phyloP scores from a whole-genome alignment of 108 stramenopile genomes.

The Seminavis robusta region DNA sequence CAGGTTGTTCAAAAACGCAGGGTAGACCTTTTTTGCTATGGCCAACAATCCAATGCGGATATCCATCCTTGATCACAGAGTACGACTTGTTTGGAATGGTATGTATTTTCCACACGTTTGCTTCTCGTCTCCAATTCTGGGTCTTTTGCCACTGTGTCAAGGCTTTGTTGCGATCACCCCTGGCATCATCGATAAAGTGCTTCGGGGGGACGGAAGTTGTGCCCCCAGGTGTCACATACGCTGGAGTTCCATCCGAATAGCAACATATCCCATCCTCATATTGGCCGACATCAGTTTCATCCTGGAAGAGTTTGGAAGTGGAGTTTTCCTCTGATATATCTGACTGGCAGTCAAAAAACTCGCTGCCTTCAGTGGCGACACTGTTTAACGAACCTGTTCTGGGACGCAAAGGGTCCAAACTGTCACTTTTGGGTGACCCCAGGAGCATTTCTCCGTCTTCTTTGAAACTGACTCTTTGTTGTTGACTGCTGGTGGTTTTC shows the following conservation, averaged over 20 bases:
- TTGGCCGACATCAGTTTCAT: conserved; percentile 9
- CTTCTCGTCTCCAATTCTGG: conserved; percentile 39
- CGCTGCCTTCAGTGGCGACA: too few species aligned
- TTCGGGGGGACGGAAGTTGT: conserved; percentile 23
- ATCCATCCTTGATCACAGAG: conserved; percentile 50
- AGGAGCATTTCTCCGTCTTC: neutral
- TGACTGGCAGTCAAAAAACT: conserved; percentile 8
- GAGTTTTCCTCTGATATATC: neutral
- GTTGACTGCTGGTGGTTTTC: neutral
- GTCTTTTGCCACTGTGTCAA: conserved; percentile 35
- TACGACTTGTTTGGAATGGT: conserved; percentile 42
- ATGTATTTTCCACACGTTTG: conserved; percentile 46
- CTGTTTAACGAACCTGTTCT: neutral
- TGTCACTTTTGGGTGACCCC: neutral
- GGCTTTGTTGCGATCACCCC: conserved; percentile 28
- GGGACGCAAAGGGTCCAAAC: neutral
- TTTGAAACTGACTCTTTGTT: neutral
- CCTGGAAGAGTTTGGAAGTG: neutral
- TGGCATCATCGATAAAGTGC: conserved; percentile 27
- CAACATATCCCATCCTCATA: conserved; percentile 35
- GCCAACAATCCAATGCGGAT: conserved; percentile 56
- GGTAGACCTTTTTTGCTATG: conserved; percentile 45
- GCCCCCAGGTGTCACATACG: conserved; percentile 44
- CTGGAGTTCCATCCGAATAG: conserved; percentile 40
- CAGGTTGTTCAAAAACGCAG: conserved; percentile 52